Percentiles rank a stretch among this genome's conserved stretches.
Conservation (phyloP, 345 rosid species). For the Camelina laxa region DNA sequence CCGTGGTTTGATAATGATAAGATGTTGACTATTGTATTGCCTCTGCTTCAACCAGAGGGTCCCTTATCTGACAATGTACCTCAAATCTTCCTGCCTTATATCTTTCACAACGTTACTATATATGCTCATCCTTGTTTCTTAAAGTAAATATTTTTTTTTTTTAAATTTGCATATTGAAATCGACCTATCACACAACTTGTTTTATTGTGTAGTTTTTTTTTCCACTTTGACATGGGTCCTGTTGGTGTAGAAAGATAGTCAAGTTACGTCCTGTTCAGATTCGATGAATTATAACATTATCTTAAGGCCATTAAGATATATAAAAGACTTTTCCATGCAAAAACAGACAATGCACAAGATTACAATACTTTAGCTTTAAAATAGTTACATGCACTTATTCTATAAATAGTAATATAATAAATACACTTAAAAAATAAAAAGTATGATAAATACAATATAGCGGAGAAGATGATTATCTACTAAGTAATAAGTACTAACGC, state of each 20-base stretch:
- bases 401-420: too few relatives aligned
- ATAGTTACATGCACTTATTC: too few relatives aligned
- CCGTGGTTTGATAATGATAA: conserved; percentile 28
- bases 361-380: too few relatives aligned
- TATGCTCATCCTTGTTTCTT: conserved; percentile 13
- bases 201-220: conserved; percentile 1
- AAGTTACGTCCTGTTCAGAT: conserved; percentile 21
- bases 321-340: too few relatives aligned
- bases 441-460: too few relatives aligned
- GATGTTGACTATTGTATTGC: conserved; percentile 28
- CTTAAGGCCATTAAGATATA: too few relatives aligned
- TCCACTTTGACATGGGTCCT: conserved; percentile 18
- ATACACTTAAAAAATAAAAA: too few relatives aligned
- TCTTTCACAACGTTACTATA: neutral
- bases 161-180: conserved; percentile 22
- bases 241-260: conserved; percentile 14
- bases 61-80: conserved; percentile 24
- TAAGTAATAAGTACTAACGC: too few relatives aligned
- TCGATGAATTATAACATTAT: neutral
- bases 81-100: conserved; percentile 1
- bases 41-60: conserved; percentile 11
- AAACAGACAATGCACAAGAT: too few relatives aligned
- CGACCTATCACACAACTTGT: conserved; percentile 20
- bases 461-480: too few relatives aligned
- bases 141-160: neutral